A percentile compares a stretch with the other conserved stretches of the same genome.
Conservation (phyloP, 345 rosid genomes). For the Atalantia buxifolia region DNA sequence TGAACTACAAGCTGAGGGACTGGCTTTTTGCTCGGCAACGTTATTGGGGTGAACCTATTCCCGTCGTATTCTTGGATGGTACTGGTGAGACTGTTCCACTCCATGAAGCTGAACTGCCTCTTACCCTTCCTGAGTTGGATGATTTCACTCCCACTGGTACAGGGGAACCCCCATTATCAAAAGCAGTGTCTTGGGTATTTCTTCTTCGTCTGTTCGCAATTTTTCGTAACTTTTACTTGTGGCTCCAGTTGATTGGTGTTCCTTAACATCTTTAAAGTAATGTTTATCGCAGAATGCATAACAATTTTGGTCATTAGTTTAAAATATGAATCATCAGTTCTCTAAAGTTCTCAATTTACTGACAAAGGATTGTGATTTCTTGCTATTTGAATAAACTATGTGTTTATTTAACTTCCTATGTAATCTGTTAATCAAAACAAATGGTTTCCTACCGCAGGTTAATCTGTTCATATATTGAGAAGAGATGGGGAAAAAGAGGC, state of each 20-base stretch:
- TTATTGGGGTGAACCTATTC: conserved; percentile 99
- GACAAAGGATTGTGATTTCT: not conserved
- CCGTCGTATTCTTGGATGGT: conserved; percentile 68
- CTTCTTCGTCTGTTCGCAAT: not conserved
- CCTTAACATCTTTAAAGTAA: not conserved
- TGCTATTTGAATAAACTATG: not conserved
- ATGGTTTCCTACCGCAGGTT: not conserved
- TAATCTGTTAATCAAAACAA: not conserved
- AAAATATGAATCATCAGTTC: not conserved
- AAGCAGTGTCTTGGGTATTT: conserved; percentile 81
- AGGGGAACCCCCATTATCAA: conserved; percentile 90
- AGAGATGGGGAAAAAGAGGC: not conserved
- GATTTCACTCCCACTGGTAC: conserved; percentile 93
- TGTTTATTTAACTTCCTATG: not conserved
- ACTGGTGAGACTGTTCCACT: conserved; percentile 65
- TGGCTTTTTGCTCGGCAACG: conserved; percentile 99
- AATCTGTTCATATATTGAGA: not conserved
- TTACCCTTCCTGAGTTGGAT: conserved; percentile 78
- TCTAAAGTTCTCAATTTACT: not conserved
- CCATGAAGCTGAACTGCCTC: conserved; percentile 75
- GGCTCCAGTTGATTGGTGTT: not conserved
- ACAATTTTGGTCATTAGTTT: not conserved
- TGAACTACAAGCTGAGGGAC: conserved; percentile 90
- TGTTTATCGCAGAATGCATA: not conserved
- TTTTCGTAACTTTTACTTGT: conserved; percentile 3